Conservation (phyloP, 2,329 filamentous ascomycete species). For the Trichoderma asperellum region DNA sequence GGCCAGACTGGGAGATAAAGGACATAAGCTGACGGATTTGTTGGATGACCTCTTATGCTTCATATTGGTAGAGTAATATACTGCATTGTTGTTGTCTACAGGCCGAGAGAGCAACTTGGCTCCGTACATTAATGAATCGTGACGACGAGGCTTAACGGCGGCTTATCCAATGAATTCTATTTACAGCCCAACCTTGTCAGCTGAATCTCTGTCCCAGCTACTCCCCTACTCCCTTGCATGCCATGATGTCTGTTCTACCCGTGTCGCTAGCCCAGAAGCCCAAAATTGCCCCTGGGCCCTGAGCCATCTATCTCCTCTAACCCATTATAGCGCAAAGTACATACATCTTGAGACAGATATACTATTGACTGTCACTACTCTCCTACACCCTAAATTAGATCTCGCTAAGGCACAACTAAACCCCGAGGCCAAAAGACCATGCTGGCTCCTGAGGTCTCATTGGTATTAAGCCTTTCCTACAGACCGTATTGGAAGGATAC, state of each 20-base stretch:
- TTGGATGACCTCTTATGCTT: background rate
- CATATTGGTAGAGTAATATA: background rate
- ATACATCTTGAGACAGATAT: background rate
- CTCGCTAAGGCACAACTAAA: background rate
- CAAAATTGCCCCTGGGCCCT: background rate
- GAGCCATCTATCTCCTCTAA: background rate
- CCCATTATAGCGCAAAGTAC: background rate
- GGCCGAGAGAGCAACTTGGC: no score
- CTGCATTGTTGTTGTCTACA: no score
- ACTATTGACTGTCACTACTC: background rate
- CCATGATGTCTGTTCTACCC: background rate
- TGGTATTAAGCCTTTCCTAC: background rate
- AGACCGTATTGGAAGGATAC: background rate
- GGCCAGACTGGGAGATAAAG: background rate
- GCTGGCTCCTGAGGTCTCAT: background rate
- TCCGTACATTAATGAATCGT: background rate
- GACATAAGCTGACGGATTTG: no score
- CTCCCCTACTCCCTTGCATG: background rate
- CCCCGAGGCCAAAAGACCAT: background rate
- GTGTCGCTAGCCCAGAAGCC: background rate
- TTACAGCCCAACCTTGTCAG: background rate
- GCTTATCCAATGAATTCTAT: background rate
- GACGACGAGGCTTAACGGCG: background rate
- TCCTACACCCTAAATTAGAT: background rate
- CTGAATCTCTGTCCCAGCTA: background rate